Evolutionary conservation across 352 stramenopile genomes (phyloP), one percentile per base, ranked within the genome.

Genomic region (Globisporangium lucens): DNA sequence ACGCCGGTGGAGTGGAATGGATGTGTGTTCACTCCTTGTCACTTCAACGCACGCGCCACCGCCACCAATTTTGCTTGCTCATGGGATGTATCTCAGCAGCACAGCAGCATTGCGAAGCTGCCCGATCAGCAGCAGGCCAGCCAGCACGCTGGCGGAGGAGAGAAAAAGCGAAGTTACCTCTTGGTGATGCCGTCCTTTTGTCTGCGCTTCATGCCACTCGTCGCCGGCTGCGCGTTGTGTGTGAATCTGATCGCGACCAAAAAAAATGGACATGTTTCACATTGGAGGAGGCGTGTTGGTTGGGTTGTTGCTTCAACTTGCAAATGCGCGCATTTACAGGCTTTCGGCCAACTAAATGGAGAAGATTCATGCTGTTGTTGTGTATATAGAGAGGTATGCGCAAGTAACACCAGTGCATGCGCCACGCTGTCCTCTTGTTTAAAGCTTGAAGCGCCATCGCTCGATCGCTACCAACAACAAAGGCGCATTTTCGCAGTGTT

Each of bases 261-360:
- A 51, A 51, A 51, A 49, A n/a, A n/a, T n/a, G n/a, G 38, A 49
- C 43, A 51, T 51, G 43, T 51, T 51, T 51, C 41, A 49, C 41
- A 6, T 17, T 22, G 47, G 17, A 29, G 47, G n/a, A 6, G 47
- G 20, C n/a, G 20, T n/a, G 15, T n/a, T 49, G 0, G 15, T 20
- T n/a, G 41, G 9, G 36, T n/a, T 49, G 15, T 8, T 49, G 41
- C 41, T 49, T 49, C 41, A 47, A 47, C 9, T 36, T 17, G 36
- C 12, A 12, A 47, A 17, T 17, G 41, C 6, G 36, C 36, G 1
- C 10, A 43, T 43, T 43, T 43, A 4, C 36, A 13, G 36, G 36
- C 36, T 15, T 46, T 46, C 38, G 38, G 12, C 38, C 38, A 46
- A 46, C 38, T 46, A 46, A 46, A 38, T 4, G 36, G 36, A 43